Conservation (phyloP, 768 basidiomycete genomes). For the Suillus subaureus region DNA sequence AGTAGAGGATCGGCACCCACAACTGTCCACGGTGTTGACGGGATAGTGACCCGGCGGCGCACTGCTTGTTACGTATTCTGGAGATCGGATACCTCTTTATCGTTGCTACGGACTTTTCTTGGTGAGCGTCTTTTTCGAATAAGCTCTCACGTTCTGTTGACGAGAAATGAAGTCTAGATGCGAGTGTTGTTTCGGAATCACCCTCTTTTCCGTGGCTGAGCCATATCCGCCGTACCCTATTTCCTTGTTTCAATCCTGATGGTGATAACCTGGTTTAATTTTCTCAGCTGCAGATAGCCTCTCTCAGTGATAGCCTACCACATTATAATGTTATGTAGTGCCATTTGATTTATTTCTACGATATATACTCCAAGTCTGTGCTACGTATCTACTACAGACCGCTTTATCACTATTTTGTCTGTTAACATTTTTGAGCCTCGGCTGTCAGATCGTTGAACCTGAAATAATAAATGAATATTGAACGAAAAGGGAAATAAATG, state of each 20-base stretch:
- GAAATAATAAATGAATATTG: constrained; percentile 1
- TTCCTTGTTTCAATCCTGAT: constrained; percentile 11
- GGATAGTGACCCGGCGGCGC: constrained; percentile 8
- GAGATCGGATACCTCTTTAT: constrained; percentile 13
- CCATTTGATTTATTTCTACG: constrained; percentile 2
- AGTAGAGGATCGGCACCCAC: constrained; percentile 8
- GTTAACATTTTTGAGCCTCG: no score
- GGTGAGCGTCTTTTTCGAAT: constrained; percentile 15
- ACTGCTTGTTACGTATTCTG: constrained; percentile 14
- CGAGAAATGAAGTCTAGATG: constrained; percentile 20
- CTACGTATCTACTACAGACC: no score
- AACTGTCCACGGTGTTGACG: constrained; percentile 3
- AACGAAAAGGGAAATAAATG: constrained; percentile 9
- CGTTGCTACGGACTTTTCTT: constrained; percentile 17
- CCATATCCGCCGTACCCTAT: constrained; percentile 18
- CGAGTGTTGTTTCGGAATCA: constrained; percentile 18
- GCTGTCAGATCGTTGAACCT: no score
- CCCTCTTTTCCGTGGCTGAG: constrained; percentile 20
- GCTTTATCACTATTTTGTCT: no score
- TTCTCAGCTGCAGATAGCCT: not conserved
- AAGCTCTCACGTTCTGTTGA: constrained; percentile 18
- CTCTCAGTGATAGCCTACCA: constrained; percentile 9
- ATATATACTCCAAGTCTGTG: not conserved
- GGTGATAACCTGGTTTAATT: constrained; percentile 11
- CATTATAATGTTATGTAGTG: constrained; percentile 9